Conservation (phyloP, 202 grass and related monocot genomes). For the Schoenoplectus tabernaemontani region DNA sequence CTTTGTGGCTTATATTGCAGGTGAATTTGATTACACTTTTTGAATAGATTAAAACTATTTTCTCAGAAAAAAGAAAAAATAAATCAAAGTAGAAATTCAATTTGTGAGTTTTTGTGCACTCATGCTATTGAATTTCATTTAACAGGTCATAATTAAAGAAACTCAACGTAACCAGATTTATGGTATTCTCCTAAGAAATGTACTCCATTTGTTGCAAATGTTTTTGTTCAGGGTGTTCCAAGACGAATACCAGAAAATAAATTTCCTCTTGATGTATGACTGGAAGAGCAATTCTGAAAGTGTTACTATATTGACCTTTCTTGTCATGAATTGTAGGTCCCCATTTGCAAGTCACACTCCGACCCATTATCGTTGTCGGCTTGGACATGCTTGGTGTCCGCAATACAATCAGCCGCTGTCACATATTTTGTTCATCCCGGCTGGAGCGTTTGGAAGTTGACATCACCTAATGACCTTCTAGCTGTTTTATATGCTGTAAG, state of each 20-base stretch:
- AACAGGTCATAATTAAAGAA: no score
- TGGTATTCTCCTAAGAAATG: neutral
- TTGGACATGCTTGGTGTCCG: constrained; percentile 69
- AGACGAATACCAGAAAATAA: neutral
- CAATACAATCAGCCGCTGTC: constrained; percentile 39
- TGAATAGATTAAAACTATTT: neutral
- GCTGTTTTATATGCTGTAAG: constrained; percentile 52
- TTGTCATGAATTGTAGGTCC: constrained; percentile 26
- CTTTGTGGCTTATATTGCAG: constrained; percentile 76
- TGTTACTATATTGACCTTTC: neutral
- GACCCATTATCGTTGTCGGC: constrained; percentile 58
- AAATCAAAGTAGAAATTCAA: no score
- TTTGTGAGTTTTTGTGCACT: no score
- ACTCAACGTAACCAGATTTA: neutral
- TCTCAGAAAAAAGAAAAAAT: no score
- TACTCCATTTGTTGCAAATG: neutral
- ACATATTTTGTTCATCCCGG: constrained; percentile 31
- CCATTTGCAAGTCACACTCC: constrained; percentile 55
- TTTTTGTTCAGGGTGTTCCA: neutral
- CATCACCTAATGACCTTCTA: constrained; percentile 36
- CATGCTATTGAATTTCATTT: no score
- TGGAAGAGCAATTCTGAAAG: neutral
- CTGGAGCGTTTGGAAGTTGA: constrained; percentile 38
- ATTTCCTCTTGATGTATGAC: neutral
- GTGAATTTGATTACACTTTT: neutral